Evolutionary conservation across 2,329 filamentous ascomycete species (phyloP).

Genomic region (Xylariaceae sp.): DNA sequence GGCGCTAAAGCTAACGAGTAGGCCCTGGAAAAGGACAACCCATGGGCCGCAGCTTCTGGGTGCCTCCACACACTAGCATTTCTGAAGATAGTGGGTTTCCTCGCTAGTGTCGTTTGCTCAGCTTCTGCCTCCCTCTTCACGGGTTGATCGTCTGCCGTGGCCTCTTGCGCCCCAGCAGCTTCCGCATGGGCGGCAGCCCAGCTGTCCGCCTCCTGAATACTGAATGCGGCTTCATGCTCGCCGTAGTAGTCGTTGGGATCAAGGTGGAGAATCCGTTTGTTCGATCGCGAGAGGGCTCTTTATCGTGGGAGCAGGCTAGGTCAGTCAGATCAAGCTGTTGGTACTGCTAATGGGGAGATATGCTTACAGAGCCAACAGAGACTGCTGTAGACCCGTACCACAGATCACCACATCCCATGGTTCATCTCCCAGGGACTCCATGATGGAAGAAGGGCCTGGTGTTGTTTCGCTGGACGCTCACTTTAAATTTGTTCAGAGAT

Average conservation of each 20-base stretch:
- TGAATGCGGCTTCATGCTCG: conserved; percentile 81
- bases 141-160: not conserved
- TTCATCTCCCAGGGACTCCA: conserved; percentile 76
- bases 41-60: conserved; percentile 38
- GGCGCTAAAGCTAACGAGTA: conserved; percentile 86
- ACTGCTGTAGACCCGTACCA: conserved; percentile 78
- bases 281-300: conserved; percentile 90
- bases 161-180: conserved; percentile 13
- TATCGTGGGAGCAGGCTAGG: conserved; percentile 52
- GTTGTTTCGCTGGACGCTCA: conserved; percentile 5
- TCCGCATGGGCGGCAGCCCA: conserved; percentile 61
- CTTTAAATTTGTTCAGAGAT: conserved; percentile 27
- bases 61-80: conserved; percentile 44
- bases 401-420: conserved; percentile 79
- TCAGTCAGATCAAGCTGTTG: conserved; percentile 67
- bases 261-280: conserved; percentile 88
- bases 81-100: conserved; percentile 36
- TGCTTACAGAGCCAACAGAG: conserved; percentile 75
- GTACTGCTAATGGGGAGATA: conserved; percentile 17
- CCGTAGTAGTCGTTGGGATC: conserved; percentile 90
- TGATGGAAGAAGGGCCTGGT: conserved; percentile 41
- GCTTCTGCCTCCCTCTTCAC: not conserved
- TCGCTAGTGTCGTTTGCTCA: not conserved
- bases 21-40: conserved; percentile 66
- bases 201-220: conserved; percentile 75